Base-by-base conservation (phyloP, 2,329 filamentous ascomycete species). In the Aspergillus terreus region DNA sequence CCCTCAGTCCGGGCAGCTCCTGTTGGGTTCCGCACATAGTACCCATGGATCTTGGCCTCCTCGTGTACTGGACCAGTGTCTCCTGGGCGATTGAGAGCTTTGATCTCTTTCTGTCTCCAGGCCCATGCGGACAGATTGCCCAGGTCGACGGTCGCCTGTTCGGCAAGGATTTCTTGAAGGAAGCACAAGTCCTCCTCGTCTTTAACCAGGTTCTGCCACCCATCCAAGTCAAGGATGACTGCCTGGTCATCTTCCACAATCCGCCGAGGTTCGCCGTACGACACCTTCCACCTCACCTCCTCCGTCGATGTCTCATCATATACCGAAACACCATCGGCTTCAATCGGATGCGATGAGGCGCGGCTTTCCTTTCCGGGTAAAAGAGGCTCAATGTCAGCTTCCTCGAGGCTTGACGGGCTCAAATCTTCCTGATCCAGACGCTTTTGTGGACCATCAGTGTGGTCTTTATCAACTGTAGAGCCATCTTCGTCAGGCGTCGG, bases 1-100 rank as follows among this genome's bases (percentile, higher is more conserved):
- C 91, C 92, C 74, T 99, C 92, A 0, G 94, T 96, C 51, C 94
- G 84, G 51, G 94, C 94, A 61, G 85, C 88, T 32, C 94, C 94
- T 9, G 90, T 90, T 0, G 80, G 56, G 59, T 96, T 99, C 0
- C 89, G 84, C 38, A 96, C 89, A 65, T 96, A 97, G 64, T 87
- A 86, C 36, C 83, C 84, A 56, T 80, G 72, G 52, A 87, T 85
- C 58, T 76, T 77, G 23, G 80, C 77, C 54, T 77, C 73, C 17
- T 74, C 71, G 43, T 75, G 76, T 19, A 78, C 74, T n/a, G 78
- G 72, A 6, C 83, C 83, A 58, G 72, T 71, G 46, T 78, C 71
- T 21, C 80, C 82, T 44, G 77, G 74, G 35, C 77, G 78, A 67
- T 87, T 88, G 56, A 88, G 79, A 38, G 82, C 76, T 67, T 89